A percentile compares a stretch with the other conserved stretches of the same genome.
Conservation (phyloP, 805 yeast species). For the Candida xyloterini region DNA sequence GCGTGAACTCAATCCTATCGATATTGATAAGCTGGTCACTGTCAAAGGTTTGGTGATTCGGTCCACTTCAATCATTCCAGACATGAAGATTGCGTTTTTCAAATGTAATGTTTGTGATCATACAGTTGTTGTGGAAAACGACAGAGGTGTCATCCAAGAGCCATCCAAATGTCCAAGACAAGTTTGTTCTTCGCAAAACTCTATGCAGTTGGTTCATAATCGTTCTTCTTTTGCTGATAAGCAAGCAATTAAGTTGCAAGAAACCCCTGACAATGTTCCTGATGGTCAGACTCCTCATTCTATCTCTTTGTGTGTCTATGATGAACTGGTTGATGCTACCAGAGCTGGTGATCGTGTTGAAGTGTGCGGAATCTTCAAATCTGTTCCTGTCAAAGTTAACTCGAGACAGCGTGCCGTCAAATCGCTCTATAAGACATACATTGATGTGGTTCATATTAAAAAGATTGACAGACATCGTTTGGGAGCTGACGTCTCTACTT, state of each 20-base stretch:
- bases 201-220: conserved; percentile 90
- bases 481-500: conserved; percentile 75
- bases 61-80: conserved; percentile 90
- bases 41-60: conserved; percentile 89
- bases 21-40: conserved; percentile 87
- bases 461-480: conserved; percentile 79
- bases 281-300: conserved; percentile 99
- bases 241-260: conserved; percentile 91
- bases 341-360: conserved; percentile 97
- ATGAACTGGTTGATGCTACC: conserved; percentile 90
- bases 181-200: conserved; percentile 74
- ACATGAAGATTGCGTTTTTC: conserved; percentile 96
- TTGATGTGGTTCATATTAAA: conserved; percentile 91
- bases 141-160: conserved; percentile 90
- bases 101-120: conserved; percentile 94
- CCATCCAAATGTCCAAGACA: conserved; percentile 92
- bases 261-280: conserved; percentile 78
- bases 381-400: conserved; percentile 86
- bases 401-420: conserved; percentile 81
- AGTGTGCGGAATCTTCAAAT: conserved; percentile 92
- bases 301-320: conserved; percentile 89
- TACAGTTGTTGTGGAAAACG: conserved; percentile 86
- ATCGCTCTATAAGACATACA: conserved; percentile 82
- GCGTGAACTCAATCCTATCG: conserved; percentile 91
- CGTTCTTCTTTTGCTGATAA: conserved; percentile 92